Evolutionary conservation across 202 grass and related monocot species (phyloP).

Genomic region (Alloteropsis angusta): DNA sequence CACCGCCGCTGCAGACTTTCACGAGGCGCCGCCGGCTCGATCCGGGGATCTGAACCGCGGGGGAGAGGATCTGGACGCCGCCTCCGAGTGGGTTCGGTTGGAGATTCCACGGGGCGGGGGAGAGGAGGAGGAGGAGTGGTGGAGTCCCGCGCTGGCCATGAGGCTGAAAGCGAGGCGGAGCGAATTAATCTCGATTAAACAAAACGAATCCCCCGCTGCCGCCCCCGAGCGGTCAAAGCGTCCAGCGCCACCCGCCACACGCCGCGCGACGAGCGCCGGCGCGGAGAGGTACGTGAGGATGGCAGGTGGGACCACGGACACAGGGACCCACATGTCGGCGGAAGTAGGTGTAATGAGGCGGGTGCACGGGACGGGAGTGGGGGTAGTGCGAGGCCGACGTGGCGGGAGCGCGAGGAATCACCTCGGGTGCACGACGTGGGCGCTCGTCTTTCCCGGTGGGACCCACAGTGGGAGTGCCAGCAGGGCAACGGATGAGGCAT

Average conservation of each 20-base stretch:
- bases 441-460: background rate
- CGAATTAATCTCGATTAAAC: slow-evolving; percentile 17
- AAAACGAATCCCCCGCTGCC: background rate
- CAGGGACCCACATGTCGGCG: background rate
- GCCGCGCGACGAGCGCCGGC: too few relatives aligned
- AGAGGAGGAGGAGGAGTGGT: background rate
- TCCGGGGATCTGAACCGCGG: slow-evolving; percentile 25
- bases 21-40: background rate
- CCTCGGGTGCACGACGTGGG: background rate
- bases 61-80: slow-evolving; percentile 15
- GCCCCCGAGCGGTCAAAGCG: background rate
- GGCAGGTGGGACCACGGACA: fast-evolving
- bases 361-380: background rate
- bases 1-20: background rate
- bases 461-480: background rate
- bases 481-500: background rate
- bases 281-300: fast-evolving
- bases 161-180: slow-evolving; percentile 1
- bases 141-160: slow-evolving; percentile 31
- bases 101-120: background rate
- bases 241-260: background rate
- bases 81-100: background rate
- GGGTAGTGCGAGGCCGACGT: background rate
- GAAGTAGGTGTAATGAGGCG: fast-evolving
- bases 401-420: background rate